Conservation (phyloP, 805 yeast species). For the Wickerhamiella occidentalis region DNA sequence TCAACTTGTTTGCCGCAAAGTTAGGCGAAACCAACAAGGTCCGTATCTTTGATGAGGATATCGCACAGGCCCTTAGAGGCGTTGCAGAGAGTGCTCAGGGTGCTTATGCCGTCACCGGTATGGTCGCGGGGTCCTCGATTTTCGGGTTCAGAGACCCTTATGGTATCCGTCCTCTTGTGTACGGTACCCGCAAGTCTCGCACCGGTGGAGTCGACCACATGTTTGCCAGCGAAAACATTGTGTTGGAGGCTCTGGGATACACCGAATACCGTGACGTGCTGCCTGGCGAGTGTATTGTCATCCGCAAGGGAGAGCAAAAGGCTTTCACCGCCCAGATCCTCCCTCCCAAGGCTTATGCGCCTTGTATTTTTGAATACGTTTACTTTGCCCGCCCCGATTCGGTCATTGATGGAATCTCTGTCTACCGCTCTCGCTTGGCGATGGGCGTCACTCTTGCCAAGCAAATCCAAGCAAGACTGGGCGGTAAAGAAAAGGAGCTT, state of each 20-base stretch:
- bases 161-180: constrained; percentile 83
- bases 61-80: constrained; percentile 74
- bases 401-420: constrained; percentile 92
- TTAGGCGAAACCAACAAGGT: constrained; percentile 83
- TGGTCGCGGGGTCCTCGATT: constrained; percentile 92
- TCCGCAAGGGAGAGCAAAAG: constrained; percentile 57
- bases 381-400: constrained; percentile 97
- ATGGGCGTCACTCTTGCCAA: constrained; percentile 89
- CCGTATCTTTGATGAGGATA: constrained; percentile 82
- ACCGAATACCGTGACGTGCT: constrained; percentile 63
- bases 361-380: constrained; percentile 94
- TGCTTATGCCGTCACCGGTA: constrained; percentile 91
- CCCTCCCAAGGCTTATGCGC: constrained; percentile 65
- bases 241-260: constrained; percentile 83
- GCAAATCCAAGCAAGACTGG: constrained; percentile 41
- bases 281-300: constrained; percentile 95
- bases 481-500: constrained; percentile 36
- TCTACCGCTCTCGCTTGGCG: constrained; percentile 78
- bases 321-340: constrained; percentile 86
- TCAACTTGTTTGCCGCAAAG: constrained; percentile 85
- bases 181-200: constrained; percentile 63
- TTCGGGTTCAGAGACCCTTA: constrained; percentile 96
- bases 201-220: constrained; percentile 72
- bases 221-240: constrained; percentile 94
- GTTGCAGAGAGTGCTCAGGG: constrained; percentile 76